Evolutionary conservation across 2,329 filamentous ascomycete species (phyloP).

Genomic region (Colletotrichum plurivorum): DNA sequence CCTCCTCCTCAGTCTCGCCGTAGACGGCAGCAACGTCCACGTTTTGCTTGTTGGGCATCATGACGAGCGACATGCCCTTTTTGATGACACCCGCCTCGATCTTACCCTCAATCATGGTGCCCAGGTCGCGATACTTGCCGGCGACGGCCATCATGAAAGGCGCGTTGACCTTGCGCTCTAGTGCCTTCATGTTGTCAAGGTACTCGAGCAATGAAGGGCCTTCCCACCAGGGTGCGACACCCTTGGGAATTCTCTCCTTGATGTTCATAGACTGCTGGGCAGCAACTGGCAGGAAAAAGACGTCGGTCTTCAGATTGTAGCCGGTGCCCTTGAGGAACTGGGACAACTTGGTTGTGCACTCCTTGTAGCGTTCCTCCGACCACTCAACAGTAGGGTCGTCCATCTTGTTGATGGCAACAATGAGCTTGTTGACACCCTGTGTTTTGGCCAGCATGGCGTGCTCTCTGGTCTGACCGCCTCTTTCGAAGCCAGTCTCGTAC

Average conservation of each 20-base stretch:
- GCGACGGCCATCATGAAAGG: slow-evolving; percentile 99
- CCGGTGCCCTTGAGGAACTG: slow-evolving; percentile 93
- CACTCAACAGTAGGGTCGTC: slow-evolving; percentile 97
- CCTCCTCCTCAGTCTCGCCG: slow-evolving; percentile 96
- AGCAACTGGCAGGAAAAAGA: slow-evolving; percentile 96
- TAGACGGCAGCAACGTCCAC: slow-evolving; percentile 89
- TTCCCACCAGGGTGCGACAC: slow-evolving; percentile 84
- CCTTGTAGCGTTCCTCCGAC: slow-evolving; percentile 92
- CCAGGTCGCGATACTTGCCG: slow-evolving; percentile 97
- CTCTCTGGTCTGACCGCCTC: slow-evolving; percentile 96
- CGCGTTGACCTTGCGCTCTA: slow-evolving; percentile 96
- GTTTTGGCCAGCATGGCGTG: slow-evolving; percentile 98
- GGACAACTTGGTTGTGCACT: slow-evolving; percentile 90
- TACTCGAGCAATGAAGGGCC: slow-evolving; percentile 95
- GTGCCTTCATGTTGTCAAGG: slow-evolving; percentile 91
- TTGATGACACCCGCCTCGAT: slow-evolving; percentile 95
- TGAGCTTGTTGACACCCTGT: slow-evolving; percentile 95
- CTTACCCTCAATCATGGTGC: slow-evolving; percentile 97
- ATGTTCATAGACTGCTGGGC: slow-evolving; percentile 89
- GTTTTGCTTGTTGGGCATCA: slow-evolving; percentile 95
- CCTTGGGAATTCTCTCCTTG: slow-evolving; percentile 87
- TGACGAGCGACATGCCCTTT: slow-evolving; percentile 86
- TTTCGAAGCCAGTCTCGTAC: slow-evolving; percentile 98
- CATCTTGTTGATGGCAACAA: slow-evolving; percentile 99
- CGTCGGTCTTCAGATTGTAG: slow-evolving; percentile 93